Evolutionary conservation across 1,139 yeast genomes (phyloP).

Genomic region (Yamadazyma conglobata): DNA sequence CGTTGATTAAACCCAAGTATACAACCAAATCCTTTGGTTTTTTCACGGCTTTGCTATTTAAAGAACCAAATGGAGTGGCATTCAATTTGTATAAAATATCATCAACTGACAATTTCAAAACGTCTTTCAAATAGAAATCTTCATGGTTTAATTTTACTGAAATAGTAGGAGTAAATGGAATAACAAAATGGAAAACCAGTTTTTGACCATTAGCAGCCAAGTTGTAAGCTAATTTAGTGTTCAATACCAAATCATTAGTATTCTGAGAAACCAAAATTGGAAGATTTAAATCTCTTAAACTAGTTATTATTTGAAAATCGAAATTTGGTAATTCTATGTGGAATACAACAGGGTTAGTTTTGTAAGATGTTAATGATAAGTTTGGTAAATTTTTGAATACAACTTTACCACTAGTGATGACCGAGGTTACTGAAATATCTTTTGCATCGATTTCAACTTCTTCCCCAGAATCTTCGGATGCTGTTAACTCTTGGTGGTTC

Average conservation of each 20-base stretch:
- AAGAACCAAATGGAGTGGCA: slow-evolving; percentile 21
- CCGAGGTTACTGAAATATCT: slow-evolving; percentile 39
- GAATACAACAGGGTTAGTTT: slow-evolving; percentile 47
- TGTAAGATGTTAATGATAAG: slow-evolving; percentile 42
- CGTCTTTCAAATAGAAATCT: slow-evolving; percentile 9
- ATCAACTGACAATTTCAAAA: slow-evolving; percentile 19
- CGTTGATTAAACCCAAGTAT: slow-evolving; percentile 56
- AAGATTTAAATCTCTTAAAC: slow-evolving; percentile 66
- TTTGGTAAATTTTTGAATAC: slow-evolving; percentile 54
- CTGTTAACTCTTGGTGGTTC: too few species aligned
- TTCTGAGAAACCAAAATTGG: slow-evolving; percentile 64
- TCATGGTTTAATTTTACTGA: slow-evolving; percentile 2
- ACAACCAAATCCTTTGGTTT: slow-evolving; percentile 45
- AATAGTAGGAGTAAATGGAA: slow-evolving; percentile 21
- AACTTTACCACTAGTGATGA: slow-evolving; percentile 52
- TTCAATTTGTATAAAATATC: slow-evolving; percentile 26
- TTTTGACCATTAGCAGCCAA: slow-evolving; percentile 45
- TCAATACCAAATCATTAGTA: slow-evolving; percentile 48
- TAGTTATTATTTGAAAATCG: slow-evolving; percentile 65
- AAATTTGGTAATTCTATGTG: slow-evolving; percentile 54
- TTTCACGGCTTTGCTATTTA: slow-evolving; percentile 12
- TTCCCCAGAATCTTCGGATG: slow-evolving; percentile 8
- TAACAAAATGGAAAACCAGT: slow-evolving; percentile 70
- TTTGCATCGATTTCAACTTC: slow-evolving; percentile 5
- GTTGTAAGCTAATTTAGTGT: slow-evolving; percentile 49